phyloP scores from a whole-genome alignment of 352 stramenopile genomes.

The Globisporangium paroecandrum region DNA sequence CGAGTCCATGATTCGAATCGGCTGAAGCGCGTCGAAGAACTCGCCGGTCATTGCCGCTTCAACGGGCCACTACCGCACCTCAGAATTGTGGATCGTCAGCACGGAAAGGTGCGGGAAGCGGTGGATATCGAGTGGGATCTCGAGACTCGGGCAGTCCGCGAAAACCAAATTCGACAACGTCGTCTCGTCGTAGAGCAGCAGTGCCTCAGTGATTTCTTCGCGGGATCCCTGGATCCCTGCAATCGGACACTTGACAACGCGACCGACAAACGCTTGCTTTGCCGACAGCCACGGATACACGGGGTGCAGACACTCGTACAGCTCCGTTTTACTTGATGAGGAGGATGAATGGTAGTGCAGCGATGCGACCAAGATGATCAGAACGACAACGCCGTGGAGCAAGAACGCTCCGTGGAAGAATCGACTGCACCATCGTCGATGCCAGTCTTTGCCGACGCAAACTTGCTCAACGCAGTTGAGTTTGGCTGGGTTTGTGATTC shows the following conservation, averaged over 20 bases:
- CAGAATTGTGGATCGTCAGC: not conserved
- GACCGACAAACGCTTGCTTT: not conserved
- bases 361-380: conserved; percentile 4
- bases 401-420: not conserved
- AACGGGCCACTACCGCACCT: not conserved
- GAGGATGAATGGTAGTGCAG: not conserved
- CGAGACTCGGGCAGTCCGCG: not conserved
- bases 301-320: not conserved
- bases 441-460: not conserved
- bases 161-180: not conserved
- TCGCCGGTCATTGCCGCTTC: not conserved
- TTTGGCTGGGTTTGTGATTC: not conserved
- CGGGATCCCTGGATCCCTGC: not conserved
- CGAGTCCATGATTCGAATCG: not conserved
- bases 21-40: not conserved
- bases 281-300: conserved; percentile 1
- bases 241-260: not conserved
- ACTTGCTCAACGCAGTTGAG: not conserved
- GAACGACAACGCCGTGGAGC: not conserved
- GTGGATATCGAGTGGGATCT: not conserved
- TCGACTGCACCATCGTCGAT: not conserved
- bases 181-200: not conserved
- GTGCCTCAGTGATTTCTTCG: not conserved
- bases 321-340: not conserved
- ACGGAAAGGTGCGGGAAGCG: not conserved